Evolutionary conservation across 2,329 filamentous ascomycete genomes (phyloP), one percentile per base, ranked within the genome.

Genomic region (Fusarium sp.): DNA sequence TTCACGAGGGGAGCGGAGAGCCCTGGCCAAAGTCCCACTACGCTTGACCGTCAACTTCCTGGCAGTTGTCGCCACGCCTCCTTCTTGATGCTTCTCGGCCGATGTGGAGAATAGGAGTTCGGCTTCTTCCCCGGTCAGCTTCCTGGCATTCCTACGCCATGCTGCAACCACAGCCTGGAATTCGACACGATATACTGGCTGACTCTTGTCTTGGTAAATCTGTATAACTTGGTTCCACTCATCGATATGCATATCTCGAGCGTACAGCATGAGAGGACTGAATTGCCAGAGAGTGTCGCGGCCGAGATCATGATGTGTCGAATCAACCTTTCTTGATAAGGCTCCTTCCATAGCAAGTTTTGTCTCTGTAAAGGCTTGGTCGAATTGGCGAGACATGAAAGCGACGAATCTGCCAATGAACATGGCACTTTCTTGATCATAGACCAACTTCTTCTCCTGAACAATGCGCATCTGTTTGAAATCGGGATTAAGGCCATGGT

Each of bases 21-120:
- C 88, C 72, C 91, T 90, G 21, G 92, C 92, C 56, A 96, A 81
- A 4, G 93, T 97, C 78, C 97, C 94, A 67, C 93, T 96, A 75
- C 94, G 88, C 83, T 97, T 97, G 52, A 98, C 94, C 0, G 95
- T 98, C 63, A 98, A 81, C 78, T 97, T 97, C 65, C 94, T 88
- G 11, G 94, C 94, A 9, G 92, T 90, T 39, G 88, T 89, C 20
- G 69, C 68, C 47, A 92, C 86, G 59, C 92, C 87, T 64, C 92
- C 87, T 72, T 96, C 92, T 51, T 92, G 89, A 74, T 97, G 94
- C 75, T 96, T 97, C 75, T 97, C 94, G 28, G 83, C 78, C 73
- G 92, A 90, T 4, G 91, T 87, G 0, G 94, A 96, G 77, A 98
- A 98, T n/a, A 98, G 85, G 2, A 97, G 82, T 56, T 96, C 93